phyloP scores from a whole-genome alignment of 2,329 filamentous ascomycete genomes.

The Colletotrichum liriopes region DNA sequence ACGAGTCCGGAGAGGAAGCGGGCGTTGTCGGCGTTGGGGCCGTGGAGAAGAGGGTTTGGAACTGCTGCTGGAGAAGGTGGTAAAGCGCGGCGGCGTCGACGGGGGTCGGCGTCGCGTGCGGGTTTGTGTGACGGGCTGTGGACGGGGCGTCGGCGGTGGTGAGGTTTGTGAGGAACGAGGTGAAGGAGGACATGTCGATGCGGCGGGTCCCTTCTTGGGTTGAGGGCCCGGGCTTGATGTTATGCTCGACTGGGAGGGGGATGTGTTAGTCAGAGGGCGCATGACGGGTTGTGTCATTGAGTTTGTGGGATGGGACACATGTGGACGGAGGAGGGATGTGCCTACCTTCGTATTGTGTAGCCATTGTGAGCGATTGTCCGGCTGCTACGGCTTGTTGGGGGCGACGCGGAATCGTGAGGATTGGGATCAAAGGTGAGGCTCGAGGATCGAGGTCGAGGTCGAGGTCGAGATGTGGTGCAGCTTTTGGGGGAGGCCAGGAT shows the following conservation, averaged over 20 bases:
- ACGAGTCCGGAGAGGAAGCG: conserved; percentile 67
- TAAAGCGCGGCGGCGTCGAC: conserved; percentile 71
- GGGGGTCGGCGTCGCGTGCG: conserved; percentile 72
- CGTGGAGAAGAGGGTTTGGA: conserved; percentile 65
- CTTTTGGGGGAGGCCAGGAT: not conserved
- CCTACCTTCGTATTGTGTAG: conserved; percentile 71
- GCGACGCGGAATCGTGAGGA: not conserved
- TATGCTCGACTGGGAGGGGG: conserved; percentile 71
- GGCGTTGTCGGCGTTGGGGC: conserved; percentile 64
- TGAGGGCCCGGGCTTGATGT: conserved; percentile 64
- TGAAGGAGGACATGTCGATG: conserved; percentile 76
- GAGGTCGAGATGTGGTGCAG: conserved; percentile 9
- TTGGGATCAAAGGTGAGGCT: too few species aligned
- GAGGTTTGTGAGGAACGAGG: conserved; percentile 70
- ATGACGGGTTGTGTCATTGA: conserved; percentile 12
- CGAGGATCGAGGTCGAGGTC: not conserved
- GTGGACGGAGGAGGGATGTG: conserved; percentile 20
- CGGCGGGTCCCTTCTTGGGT: conserved; percentile 64
- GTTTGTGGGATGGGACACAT: conserved; percentile 34
- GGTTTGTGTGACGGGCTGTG: conserved; percentile 60
- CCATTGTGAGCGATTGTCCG: conserved; percentile 57
- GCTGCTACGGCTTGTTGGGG: not conserved
- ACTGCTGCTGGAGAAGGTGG: conserved; percentile 73
- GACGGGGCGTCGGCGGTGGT: conserved; percentile 50
- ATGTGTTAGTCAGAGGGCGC: conserved; percentile 25